These are phyloP conservation scores for Termitomyces heimii DNA, from an alignment of 768 basidiomycete genomes.

Conservation along the genomic window DNA sequence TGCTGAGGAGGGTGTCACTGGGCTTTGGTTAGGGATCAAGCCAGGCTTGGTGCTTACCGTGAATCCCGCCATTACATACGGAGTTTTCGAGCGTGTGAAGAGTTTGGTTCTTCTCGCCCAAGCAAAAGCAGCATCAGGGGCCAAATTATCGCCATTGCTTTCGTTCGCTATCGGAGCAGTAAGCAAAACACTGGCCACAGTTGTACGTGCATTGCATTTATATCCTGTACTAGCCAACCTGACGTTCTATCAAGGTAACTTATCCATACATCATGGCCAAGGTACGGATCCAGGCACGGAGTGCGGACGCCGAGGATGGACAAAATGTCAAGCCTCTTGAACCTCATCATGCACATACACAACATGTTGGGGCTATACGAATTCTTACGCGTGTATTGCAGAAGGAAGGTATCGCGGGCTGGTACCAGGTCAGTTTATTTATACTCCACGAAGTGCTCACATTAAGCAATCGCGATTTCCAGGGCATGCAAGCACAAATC, in stretches of 20 bases:
- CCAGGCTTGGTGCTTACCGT: constrained; percentile 93
- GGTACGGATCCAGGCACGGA: constrained; percentile 88
- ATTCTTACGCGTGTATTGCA: constrained; percentile 67
- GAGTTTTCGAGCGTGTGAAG: constrained; percentile 90
- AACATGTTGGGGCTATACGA: constrained; percentile 69
- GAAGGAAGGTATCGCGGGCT: constrained; percentile 81
- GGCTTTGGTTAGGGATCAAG: constrained; percentile 90
- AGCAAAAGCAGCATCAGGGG: constrained; percentile 32
- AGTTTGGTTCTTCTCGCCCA: constrained; percentile 55
- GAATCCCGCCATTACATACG: constrained; percentile 98
- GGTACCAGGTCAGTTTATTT: constrained; percentile 81
- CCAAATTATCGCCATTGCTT: constrained; percentile 71
- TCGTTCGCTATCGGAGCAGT: constrained; percentile 86
- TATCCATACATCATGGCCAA: constrained; percentile 97
- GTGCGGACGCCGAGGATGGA: constrained; percentile 45
- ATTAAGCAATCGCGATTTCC: neutral
- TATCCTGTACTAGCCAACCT: neutral
- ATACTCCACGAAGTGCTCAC: neutral
- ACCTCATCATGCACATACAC: constrained; percentile 38
- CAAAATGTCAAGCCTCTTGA: constrained; percentile 30
- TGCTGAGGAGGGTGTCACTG: constrained; percentile 79
- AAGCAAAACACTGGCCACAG: constrained; percentile 92
- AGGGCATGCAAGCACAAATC: constrained; percentile 97
- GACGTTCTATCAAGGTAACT: constrained; percentile 55
- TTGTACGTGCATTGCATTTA: constrained; percentile 53